Evolutionary conservation across 2,329 filamentous ascomycete species (phyloP).

Genomic region (Onygenales sp.): DNA sequence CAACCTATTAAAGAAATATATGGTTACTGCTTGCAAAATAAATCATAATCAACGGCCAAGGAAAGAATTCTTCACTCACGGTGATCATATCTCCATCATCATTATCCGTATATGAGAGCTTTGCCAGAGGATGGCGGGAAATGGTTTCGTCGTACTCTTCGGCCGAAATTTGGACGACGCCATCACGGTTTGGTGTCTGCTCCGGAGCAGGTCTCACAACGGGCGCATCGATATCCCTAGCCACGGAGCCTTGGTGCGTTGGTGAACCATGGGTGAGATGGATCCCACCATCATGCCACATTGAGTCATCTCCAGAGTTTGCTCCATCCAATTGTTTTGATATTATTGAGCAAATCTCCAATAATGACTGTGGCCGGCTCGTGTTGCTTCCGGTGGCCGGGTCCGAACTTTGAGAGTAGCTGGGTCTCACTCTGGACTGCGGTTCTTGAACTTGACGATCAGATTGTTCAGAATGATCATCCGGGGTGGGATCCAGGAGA

Average conservation of each 20-base stretch:
- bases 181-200: constrained; percentile 12
- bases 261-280: no score
- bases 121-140: constrained; percentile 30
- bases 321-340: no score
- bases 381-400: no score
- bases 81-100: constrained; percentile 39
- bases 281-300: no score
- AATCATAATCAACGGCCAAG: neutral
- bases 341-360: no score
- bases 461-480: neutral
- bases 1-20: constrained; percentile 25
- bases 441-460: neutral
- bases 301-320: no score
- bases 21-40: neutral
- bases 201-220: neutral
- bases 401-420: no score
- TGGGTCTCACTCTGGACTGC: neutral
- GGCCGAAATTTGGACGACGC: constrained; percentile 31
- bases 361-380: no score
- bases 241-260: no score
- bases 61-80: constrained; percentile 19
- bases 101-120: constrained; percentile 36
- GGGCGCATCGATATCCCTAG: neutral
- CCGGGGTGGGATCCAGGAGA: constrained; percentile 12
- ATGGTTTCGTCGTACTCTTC: constrained; percentile 36